Evolutionary conservation across 768 basidiomycete species (phyloP).

Genomic region (Chalciporus chontae): DNA sequence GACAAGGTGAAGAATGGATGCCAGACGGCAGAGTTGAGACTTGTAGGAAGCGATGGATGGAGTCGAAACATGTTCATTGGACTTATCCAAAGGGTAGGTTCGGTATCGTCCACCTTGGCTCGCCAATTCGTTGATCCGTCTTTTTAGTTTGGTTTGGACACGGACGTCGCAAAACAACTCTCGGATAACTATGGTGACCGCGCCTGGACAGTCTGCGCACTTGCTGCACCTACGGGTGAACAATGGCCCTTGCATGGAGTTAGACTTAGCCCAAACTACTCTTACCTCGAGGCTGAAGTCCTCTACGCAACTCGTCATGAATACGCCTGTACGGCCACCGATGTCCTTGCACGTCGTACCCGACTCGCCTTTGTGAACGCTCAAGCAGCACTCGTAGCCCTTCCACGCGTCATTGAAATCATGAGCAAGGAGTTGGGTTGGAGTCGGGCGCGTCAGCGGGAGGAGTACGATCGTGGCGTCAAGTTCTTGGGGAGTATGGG

Average conservation of each 20-base stretch:
- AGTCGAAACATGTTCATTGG: slow-evolving; percentile 95
- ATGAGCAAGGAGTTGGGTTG: slow-evolving; percentile 87
- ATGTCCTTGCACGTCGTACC: slow-evolving; percentile 89
- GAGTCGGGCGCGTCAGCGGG: slow-evolving; percentile 52
- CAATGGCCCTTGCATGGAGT: slow-evolving; percentile 87
- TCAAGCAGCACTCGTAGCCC: slow-evolving; percentile 75
- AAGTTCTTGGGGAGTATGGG: slow-evolving; percentile 85
- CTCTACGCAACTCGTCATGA: slow-evolving; percentile 86
- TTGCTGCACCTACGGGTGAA: slow-evolving; percentile 72
- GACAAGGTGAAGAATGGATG: slow-evolving; percentile 55
- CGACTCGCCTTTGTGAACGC: slow-evolving; percentile 95
- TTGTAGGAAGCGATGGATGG: slow-evolving; percentile 94
- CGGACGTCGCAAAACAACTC: slow-evolving; percentile 90
- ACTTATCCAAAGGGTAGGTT: slow-evolving; percentile 79
- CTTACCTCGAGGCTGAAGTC: slow-evolving; percentile 93
- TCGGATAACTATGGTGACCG: slow-evolving; percentile 95
- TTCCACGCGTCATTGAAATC: slow-evolving; percentile 87
- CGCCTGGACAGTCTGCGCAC: slow-evolving; percentile 88
- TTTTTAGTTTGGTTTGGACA: slow-evolving; percentile 78
- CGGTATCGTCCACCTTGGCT: not conserved
- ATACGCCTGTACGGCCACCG: slow-evolving; percentile 88
- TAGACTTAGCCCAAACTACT: slow-evolving; percentile 66
- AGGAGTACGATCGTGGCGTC: slow-evolving; percentile 58
- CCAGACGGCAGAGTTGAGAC: slow-evolving; percentile 73
- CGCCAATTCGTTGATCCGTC: not conserved